phyloP scores from a whole-genome alignment of 352 stramenopile species.

The Phytophthora fragariae region DNA sequence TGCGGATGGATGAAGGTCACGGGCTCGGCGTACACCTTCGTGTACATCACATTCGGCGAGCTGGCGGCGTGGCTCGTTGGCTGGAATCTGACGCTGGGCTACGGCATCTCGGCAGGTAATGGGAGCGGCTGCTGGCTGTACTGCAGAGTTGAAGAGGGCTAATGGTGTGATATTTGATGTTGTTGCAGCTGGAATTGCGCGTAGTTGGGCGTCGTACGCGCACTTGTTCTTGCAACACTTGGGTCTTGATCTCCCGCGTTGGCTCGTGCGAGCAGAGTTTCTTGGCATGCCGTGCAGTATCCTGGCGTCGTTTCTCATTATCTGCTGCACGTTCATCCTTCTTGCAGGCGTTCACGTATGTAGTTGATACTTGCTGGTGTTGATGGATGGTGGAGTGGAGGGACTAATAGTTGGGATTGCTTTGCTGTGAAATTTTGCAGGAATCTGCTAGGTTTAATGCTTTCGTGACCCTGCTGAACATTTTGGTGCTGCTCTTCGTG shows the following conservation, averaged over 20 bases:
- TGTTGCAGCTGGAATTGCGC: constrained; percentile 81
- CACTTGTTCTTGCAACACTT: constrained; percentile 84
- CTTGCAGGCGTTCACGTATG: constrained; percentile 83
- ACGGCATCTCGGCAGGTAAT: constrained; percentile 91
- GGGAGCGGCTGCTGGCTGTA: not conserved
- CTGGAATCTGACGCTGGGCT: constrained; percentile 94
- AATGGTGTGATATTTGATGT: not conserved
- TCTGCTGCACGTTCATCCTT: constrained; percentile 86
- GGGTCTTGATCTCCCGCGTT: constrained; percentile 68
- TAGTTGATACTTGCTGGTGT: constrained; percentile 6
- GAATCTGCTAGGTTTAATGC: constrained; percentile 94
- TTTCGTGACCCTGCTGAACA: constrained; percentile 90
- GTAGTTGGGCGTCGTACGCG: constrained; percentile 91
- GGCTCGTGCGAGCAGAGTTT: constrained; percentile 63
- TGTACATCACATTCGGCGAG: constrained; percentile 89
- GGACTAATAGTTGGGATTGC: constrained; percentile 10
- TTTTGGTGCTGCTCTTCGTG: constrained; percentile 92
- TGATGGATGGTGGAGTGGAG: not conserved
- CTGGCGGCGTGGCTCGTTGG: constrained; percentile 92
- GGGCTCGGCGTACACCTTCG: constrained; percentile 92
- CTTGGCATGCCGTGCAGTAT: constrained; percentile 78
- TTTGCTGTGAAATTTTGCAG: constrained; percentile 40
- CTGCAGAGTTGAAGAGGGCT: not conserved
- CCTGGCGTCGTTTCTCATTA: constrained; percentile 81
- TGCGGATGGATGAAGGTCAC: constrained; percentile 61